A percentile compares a stretch with the other conserved stretches of the same genome.
These are phyloP conservation scores for Fomitopsis betulina DNA, from an alignment of 1,284 basidiomycete genomes.

Conservation along the genomic window DNA sequence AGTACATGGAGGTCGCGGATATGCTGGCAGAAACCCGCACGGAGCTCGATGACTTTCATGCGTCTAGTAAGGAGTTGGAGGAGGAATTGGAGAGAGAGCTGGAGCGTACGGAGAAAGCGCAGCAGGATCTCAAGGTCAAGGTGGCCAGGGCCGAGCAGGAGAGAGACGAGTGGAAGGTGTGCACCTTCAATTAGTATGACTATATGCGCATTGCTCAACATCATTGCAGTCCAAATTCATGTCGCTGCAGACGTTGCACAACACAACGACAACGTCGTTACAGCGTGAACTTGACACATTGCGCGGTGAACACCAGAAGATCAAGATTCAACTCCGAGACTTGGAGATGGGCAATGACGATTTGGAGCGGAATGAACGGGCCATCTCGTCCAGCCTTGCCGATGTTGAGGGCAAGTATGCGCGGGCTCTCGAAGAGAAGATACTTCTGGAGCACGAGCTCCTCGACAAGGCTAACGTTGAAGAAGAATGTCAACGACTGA, in stretches of 20 bases:
- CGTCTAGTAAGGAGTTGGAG: constrained; percentile 89
- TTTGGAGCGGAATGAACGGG: constrained; percentile 87
- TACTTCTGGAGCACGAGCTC: constrained; percentile 95
- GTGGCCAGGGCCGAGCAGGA: constrained; percentile 73
- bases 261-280: constrained; percentile 79
- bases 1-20: constrained; percentile 82
- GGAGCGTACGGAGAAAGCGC: constrained; percentile 80
- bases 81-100: constrained; percentile 90
- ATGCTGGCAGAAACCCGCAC: constrained; percentile 82
- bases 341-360: constrained; percentile 97
- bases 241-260: constrained; percentile 85
- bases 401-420: constrained; percentile 93
- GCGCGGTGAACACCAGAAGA: constrained; percentile 74
- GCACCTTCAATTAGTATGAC: background rate
- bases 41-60: constrained; percentile 89
- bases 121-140: constrained; percentile 77
- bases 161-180: constrained; percentile 91
- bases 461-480: constrained; percentile 87
- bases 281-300: constrained; percentile 87
- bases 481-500: constrained; percentile 88
- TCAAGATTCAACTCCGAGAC: constrained; percentile 81
- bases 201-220: constrained; percentile 8
- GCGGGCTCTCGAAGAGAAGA: constrained; percentile 92
- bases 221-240: constrained; percentile 75
- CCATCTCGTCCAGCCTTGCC: constrained; percentile 85